Evolutionary conservation across 1,284 basidiomycete species (phyloP).

Genomic region (Taiwanofungus camphoratus): DNA sequence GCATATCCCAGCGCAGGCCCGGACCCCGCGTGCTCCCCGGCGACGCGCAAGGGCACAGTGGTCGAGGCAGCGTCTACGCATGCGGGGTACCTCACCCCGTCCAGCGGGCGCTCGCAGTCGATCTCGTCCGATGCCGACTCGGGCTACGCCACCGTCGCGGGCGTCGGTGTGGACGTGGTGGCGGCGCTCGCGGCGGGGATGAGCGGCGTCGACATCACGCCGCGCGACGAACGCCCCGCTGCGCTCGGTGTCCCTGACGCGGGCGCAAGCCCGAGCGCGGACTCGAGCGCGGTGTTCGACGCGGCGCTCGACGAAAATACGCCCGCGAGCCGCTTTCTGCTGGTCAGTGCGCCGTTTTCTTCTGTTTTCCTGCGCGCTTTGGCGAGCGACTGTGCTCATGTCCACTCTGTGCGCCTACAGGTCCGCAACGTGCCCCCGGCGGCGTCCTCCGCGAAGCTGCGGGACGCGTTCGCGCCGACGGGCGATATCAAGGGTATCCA

Average conservation of each 20-base stretch:
- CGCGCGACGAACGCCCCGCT: constrained; percentile 20
- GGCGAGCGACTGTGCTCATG: constrained; percentile 5
- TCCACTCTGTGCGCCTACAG: constrained; percentile 10
- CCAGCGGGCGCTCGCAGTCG: constrained; percentile 19
- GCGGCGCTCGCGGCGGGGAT: constrained; percentile 13
- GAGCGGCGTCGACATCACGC: constrained; percentile 16
- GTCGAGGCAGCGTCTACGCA: constrained; percentile 9
- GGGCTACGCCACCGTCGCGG: constrained; percentile 3
- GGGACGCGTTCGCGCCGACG: constrained; percentile 14
- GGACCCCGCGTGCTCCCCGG: constrained; percentile 4
- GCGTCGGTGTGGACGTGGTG: constrained; percentile 2
- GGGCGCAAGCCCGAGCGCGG: constrained; percentile 4
- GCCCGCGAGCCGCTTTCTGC: constrained; percentile 13
- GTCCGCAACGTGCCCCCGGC: constrained; percentile 16
- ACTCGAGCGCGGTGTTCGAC: constrained; percentile 8
- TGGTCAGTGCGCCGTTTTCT: constrained; percentile 12
- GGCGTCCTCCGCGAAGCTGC: constrained; percentile 11
- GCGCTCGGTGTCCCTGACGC: too few relatives aligned
- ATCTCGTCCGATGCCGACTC: constrained; percentile 16
- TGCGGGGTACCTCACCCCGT: constrained; percentile 19
- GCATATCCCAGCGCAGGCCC: neutral
- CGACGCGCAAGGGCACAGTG: constrained; percentile 5
- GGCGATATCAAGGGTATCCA: constrained; percentile 45
- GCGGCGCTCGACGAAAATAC: constrained; percentile 11
- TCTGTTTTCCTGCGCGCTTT: neutral